Evolutionary conservation across 202 grass and related monocot species (phyloP).

Genomic region (Elaeis oleifera): DNA sequence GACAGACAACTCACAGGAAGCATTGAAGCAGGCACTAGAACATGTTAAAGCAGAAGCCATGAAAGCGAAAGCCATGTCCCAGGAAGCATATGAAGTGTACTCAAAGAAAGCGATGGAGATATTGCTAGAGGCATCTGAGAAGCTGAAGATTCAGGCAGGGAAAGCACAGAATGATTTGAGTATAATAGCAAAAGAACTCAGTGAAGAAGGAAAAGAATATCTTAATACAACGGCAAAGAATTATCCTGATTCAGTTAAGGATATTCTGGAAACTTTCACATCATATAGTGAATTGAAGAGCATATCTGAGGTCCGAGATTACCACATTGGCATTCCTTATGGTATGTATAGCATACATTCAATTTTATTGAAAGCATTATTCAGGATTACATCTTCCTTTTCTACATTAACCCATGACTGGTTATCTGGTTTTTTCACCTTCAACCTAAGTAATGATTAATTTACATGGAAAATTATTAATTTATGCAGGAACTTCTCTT

Average conservation of each 20-base stretch:
- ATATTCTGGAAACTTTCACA: slow-evolving; percentile 45
- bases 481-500: slow-evolving; percentile 69
- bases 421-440: too few relatives aligned
- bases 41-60: slow-evolving; percentile 63
- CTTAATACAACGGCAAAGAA: slow-evolving; percentile 45
- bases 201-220: slow-evolving; percentile 79
- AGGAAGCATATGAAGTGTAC: slow-evolving; percentile 55
- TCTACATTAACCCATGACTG: too few relatives aligned
- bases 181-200: slow-evolving; percentile 45
- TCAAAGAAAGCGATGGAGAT: slow-evolving; percentile 59
- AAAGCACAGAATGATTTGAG: slow-evolving; percentile 73
- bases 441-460: too few relatives aligned
- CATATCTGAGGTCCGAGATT: slow-evolving; percentile 57
- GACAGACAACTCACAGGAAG: slow-evolving; percentile 44
- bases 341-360: slow-evolving; percentile 36
- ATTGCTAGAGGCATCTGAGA: slow-evolving; percentile 50
- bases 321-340: slow-evolving; percentile 78
- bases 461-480: not conserved
- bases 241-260: slow-evolving; percentile 68
- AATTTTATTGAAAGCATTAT: too few relatives aligned
- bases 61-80: slow-evolving; percentile 41
- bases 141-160: slow-evolving; percentile 73
- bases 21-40: slow-evolving; percentile 57
- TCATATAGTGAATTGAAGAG: slow-evolving; percentile 41
- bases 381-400: too few relatives aligned